Evolutionary conservation across 495 filamentous ascomycete species (phyloP).

Genomic region (Usnea hakonensis): DNA sequence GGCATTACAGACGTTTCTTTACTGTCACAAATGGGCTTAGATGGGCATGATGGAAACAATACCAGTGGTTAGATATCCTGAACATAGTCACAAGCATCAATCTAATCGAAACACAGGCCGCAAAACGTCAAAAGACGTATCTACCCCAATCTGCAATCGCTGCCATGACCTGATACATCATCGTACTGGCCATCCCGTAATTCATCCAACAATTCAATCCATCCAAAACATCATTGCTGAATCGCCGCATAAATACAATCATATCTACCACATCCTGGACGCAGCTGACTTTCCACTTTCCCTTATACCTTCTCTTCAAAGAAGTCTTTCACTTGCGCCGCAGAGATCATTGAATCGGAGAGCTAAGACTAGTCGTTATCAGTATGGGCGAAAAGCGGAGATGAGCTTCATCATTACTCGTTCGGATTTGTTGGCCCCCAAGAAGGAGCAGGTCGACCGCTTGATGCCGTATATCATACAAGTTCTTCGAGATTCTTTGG

Average conservation of each 20-base stretch:
- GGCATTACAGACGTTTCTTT: slow-evolving; percentile 33
- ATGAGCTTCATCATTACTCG: slow-evolving; percentile 81
- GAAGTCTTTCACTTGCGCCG: slow-evolving; percentile 51
- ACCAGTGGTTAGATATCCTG: not conserved
- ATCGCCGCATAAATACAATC: slow-evolving; percentile 79
- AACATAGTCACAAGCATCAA: not conserved
- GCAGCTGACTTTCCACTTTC: slow-evolving; percentile 97
- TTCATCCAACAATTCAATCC: slow-evolving; percentile 68
- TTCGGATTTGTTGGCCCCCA: slow-evolving; percentile 74
- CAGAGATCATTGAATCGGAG: slow-evolving; percentile 71
- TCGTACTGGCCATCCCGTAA: slow-evolving; percentile 55
- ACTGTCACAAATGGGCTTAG: slow-evolving; percentile 37
- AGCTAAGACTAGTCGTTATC: slow-evolving; percentile 53
- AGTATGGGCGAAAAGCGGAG: slow-evolving; percentile 52
- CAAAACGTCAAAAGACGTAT: not conserved
- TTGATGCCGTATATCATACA: slow-evolving; percentile 75
- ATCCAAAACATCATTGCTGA: slow-evolving; percentile 75
- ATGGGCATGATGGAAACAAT: slow-evolving; percentile 19
- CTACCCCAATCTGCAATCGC: slow-evolving; percentile 65
- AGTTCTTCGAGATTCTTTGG: slow-evolving; percentile 65
- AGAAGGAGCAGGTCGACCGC: slow-evolving; percentile 67
- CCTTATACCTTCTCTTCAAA: slow-evolving; percentile 58
- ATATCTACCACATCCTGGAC: slow-evolving; percentile 95
- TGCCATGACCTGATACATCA: slow-evolving; percentile 79
- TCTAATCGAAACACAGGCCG: not conserved